phyloP scores from a whole-genome alignment of 768 basidiomycete genomes.

The Postia placenta region DNA sequence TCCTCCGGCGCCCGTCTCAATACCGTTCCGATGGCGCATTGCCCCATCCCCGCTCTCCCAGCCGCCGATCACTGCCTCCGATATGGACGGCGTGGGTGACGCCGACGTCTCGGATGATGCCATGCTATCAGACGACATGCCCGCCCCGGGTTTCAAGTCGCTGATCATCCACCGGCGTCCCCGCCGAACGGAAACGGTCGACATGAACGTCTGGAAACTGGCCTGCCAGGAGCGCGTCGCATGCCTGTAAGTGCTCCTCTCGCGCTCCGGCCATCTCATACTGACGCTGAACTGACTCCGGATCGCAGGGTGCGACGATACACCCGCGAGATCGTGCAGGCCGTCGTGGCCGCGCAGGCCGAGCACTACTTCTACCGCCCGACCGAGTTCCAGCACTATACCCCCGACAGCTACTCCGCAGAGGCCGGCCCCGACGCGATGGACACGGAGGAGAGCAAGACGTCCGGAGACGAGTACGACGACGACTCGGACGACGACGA shows the following conservation, averaged over 20 bases:
- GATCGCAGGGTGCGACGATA: slow-evolving; percentile 1
- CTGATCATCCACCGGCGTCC: not conserved
- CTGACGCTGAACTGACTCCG: not conserved
- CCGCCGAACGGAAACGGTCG: not conserved
- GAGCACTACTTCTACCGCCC: not conserved
- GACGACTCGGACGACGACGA: slow-evolving; percentile 3
- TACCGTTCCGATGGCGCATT: not conserved
- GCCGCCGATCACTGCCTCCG: no score
- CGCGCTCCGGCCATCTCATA: no score
- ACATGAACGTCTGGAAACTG: slow-evolving; percentile 7
- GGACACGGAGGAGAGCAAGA: not conserved
- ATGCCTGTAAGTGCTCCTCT: no score
- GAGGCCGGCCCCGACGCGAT: not conserved
- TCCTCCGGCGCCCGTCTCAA: not conserved
- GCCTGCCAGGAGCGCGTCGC: slow-evolving; percentile 13
- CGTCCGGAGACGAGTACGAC: slow-evolving; percentile 7
- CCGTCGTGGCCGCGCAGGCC: slow-evolving; percentile 9
- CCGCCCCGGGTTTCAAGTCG: no score
- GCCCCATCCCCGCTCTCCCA: not conserved
- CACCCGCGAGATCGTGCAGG: slow-evolving; percentile 7
- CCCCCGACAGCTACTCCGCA: slow-evolving; percentile 6
- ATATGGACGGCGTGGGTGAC: no score
- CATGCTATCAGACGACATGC: no score
- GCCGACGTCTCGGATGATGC: no score
- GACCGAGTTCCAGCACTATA: slow-evolving; percentile 11